A percentile compares a stretch with the other conserved stretches of the same genome.
Evolutionary conservation across 208 protist species (phyloP).

Genomic region (Plasmodiophora brassicae): DNA sequence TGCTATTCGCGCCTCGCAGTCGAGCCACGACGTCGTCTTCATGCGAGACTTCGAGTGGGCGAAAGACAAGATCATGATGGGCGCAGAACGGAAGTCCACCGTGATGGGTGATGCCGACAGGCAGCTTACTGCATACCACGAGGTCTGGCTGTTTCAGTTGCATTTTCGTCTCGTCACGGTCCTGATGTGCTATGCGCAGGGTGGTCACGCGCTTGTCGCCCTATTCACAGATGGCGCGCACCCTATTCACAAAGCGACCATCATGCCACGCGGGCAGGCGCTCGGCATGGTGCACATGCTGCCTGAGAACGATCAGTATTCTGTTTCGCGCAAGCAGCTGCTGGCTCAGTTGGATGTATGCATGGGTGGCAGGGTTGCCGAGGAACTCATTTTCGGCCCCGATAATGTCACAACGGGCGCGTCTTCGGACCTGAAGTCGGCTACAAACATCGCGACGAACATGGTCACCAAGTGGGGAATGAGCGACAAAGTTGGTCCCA

Average conservation of each 20-base stretch:
- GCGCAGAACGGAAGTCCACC: constrained; percentile 30
- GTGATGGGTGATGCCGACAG: constrained; percentile 12
- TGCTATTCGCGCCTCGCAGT: not conserved
- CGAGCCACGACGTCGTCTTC: not conserved
- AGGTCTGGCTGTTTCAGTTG: not conserved
- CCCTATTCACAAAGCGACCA: constrained; percentile 52
- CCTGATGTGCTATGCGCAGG: not conserved
- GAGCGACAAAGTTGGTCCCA: constrained; percentile 32
- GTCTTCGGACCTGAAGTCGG: constrained; percentile 14
- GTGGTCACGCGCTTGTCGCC: constrained; percentile 45
- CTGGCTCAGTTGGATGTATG: constrained; percentile 45
- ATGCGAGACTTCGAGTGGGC: constrained; percentile 45
- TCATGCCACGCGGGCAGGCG: constrained; percentile 48
- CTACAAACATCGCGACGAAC: constrained; percentile 41
- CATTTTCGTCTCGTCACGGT: not conserved
- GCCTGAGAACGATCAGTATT: constrained; percentile 46
- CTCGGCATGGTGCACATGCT: constrained; percentile 48
- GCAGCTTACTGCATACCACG: constrained; percentile 46
- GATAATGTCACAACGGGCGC: constrained; percentile 45
- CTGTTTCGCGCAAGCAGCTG: constrained; percentile 42
- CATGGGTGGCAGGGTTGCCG: constrained; percentile 49
- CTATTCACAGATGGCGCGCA: constrained; percentile 35
- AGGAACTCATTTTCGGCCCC: constrained; percentile 48
- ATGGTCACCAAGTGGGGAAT: constrained; percentile 49
- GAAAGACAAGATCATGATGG: constrained; percentile 47